Base-by-base conservation (phyloP, 1,139 yeast genomes). In the Geotrichum cucujoidarum region DNA sequence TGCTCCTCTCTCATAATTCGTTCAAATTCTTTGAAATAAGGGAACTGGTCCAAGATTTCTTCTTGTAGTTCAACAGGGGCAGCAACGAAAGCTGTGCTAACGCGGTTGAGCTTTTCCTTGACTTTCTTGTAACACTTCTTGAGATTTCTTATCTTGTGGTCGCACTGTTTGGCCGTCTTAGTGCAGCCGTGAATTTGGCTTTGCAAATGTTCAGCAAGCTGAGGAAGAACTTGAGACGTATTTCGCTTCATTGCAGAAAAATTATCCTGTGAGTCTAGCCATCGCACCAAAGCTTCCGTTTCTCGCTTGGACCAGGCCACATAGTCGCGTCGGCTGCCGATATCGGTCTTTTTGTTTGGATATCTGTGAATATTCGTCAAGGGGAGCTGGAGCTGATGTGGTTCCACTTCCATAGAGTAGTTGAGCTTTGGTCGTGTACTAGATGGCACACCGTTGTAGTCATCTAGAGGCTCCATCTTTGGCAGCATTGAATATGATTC, bases 221-320 rank as follows among this genome's bases (percentile, higher is more conserved):
- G 29, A 11, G 49, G 49, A 4, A 47, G 36, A 46, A 47, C 38
- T 22, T 47, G 40, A 2, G 49, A 41, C 1, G 49, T 47, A n/a
- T 43, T 36, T 2, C 49, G 43, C 14, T 36, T 34, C 46, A 47
- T 41, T 13, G 39, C 43, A 5, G n/a, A 29, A 21, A 41, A 42
- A 31, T 42, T 47, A n/a, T 47, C 46, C 34, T 38, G 43, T 3
- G 29, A 22, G 18, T 21, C 40, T 13, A 47, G 46, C 49, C 49
- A 47, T 25, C 37, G 43, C 27, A 47, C 49, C 5, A 47, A 40
- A 22, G 40, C 49, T 13, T 41, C 49, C 2, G 49, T 47, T 33
- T 47, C 49, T 10, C 49, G 45, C 27, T 38, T 37, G 11, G 49
- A 47, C 49, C 49, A 47, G 2, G 49, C 43, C 20, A 47, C 49